These are phyloP conservation scores for Arthrocladium fulminans DNA, from an alignment of 2,329 filamentous ascomycete genomes.

Conservation along the genomic window DNA sequence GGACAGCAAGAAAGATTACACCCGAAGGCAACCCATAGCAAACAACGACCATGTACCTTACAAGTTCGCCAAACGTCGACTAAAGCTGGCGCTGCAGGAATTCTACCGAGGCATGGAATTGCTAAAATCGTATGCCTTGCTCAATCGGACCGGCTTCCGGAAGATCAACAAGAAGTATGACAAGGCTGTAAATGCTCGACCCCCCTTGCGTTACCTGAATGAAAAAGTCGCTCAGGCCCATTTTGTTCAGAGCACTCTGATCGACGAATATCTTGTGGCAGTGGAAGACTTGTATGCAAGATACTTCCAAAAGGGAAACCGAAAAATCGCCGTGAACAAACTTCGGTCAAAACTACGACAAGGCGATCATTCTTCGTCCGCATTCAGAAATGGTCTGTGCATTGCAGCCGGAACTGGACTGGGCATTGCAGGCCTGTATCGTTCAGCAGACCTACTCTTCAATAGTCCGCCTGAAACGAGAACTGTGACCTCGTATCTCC, in stretches of 20 bases:
- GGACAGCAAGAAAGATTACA: slow-evolving; percentile 40
- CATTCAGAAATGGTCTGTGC: slow-evolving; percentile 55
- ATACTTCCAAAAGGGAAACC: slow-evolving; percentile 90
- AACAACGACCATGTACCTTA: slow-evolving; percentile 62
- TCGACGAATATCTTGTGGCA: slow-evolving; percentile 69
- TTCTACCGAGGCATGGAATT: slow-evolving; percentile 88
- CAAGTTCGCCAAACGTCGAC: slow-evolving; percentile 76
- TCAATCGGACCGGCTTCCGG: slow-evolving; percentile 87
- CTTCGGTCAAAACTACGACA: slow-evolving; percentile 62
- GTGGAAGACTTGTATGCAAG: slow-evolving; percentile 88
- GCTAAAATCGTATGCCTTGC: slow-evolving; percentile 78
- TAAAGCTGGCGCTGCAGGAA: slow-evolving; percentile 84
- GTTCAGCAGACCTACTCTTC: slow-evolving; percentile 45
- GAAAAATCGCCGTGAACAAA: slow-evolving; percentile 82
- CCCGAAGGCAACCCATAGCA: slow-evolving; percentile 32
- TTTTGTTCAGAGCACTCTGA: slow-evolving; percentile 81
- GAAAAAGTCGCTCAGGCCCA: slow-evolving; percentile 84
- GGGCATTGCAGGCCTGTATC: slow-evolving; percentile 55
- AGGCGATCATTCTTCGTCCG: slow-evolving; percentile 49
- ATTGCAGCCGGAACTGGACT: slow-evolving; percentile 62
- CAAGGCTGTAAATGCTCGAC: slow-evolving; percentile 73
- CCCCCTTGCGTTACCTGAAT: slow-evolving; percentile 71
- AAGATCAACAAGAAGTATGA: slow-evolving; percentile 99
- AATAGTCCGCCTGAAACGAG: slow-evolving; percentile 42
- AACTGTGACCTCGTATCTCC: slow-evolving; percentile 55